These are phyloP conservation scores for Talaromyces ruber DNA, from an alignment of 495 filamentous ascomycete genomes.

Conservation along the genomic window DNA sequence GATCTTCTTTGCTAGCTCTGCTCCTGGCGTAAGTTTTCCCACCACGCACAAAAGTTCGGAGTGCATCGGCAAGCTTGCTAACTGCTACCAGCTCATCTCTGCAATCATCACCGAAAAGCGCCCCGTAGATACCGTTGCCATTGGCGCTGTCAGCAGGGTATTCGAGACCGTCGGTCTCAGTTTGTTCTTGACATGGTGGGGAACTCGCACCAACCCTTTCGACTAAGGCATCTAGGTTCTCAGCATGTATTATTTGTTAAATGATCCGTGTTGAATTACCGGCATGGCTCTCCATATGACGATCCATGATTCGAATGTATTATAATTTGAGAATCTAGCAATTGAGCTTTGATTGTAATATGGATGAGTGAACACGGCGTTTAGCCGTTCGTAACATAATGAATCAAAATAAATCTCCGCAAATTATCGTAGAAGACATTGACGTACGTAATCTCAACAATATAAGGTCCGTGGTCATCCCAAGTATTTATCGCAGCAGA, in stretches of 20 bases:
- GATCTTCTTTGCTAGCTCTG: constrained; percentile 84
- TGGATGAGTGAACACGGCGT: neutral
- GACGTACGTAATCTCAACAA: neutral
- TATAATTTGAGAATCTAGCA: constrained; percentile 1
- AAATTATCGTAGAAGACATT: too few relatives aligned
- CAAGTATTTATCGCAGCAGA: neutral
- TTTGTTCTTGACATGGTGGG: constrained; percentile 94
- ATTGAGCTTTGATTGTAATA: neutral
- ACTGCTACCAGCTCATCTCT: constrained; percentile 57
- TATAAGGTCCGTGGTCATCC: neutral
- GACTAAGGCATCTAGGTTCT: constrained; percentile 31
- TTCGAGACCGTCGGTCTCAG: constrained; percentile 91
- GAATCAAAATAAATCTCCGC: too few relatives aligned
- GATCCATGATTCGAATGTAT: neutral
- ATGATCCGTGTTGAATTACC: neutral
- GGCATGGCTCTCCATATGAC: neutral
- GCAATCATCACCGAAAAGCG: constrained; percentile 88
- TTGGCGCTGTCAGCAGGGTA: constrained; percentile 71
- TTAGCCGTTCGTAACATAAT: too few relatives aligned
- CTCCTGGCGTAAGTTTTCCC: constrained; percentile 64
- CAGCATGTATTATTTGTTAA: neutral
- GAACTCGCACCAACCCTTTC: constrained; percentile 82
- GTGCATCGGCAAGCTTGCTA: neutral
- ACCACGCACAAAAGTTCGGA: neutral
- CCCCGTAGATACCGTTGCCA: constrained; percentile 78